Conservation (phyloP, 495 filamentous ascomycete species). For the Hypomontagnella monticulosa region DNA sequence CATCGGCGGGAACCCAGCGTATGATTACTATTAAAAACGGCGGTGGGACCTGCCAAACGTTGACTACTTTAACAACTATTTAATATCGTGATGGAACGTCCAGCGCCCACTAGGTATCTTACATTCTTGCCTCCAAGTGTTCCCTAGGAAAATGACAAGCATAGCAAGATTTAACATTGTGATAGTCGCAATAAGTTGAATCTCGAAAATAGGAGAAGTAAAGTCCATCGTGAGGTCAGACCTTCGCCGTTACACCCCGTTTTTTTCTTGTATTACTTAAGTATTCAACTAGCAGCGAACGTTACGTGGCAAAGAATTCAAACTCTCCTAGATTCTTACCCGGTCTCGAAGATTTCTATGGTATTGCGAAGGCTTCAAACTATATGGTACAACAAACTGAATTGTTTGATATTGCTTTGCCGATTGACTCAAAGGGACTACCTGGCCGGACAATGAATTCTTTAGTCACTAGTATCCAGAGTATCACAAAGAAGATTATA, state of each 20-base stretch:
- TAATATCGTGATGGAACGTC: not conserved
- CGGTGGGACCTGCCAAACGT: not conserved
- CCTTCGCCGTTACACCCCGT: not conserved
- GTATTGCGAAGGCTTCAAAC: no score
- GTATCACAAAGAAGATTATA: no score
- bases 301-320: no score
- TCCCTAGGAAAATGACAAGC: conserved; percentile 13
- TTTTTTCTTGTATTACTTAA: not conserved
- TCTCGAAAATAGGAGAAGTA: conserved; percentile 8
- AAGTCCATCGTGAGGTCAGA: conserved; percentile 14
- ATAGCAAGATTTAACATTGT: conserved; percentile 18
- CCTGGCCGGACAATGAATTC: no score
- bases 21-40: no score
- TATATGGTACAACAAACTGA: no score
- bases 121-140: conserved; percentile 9
- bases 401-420: no score
- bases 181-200: conserved; percentile 22
- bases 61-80: not conserved
- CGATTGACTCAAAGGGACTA: no score
- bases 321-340: no score
- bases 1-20: no score
- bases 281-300: not conserved
- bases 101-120: not conserved
- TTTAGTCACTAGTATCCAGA: no score
- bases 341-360: no score